Evolutionary conservation across 768 basidiomycete species (phyloP).

Genomic region (Auriculariales sp.): DNA sequence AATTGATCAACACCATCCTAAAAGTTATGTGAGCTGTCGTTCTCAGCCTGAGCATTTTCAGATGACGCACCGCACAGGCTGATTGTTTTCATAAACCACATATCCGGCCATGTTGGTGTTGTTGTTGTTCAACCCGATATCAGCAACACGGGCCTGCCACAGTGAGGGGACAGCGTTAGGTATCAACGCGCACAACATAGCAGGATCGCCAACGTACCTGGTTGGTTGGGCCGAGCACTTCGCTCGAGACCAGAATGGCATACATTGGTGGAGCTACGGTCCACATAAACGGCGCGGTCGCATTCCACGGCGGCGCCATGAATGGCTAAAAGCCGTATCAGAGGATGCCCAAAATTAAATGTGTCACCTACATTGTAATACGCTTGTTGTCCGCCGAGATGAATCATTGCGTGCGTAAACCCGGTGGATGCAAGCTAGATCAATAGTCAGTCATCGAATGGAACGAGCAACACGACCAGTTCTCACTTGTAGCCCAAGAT

Average conservation of each 20-base stretch:
- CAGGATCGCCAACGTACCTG: no score
- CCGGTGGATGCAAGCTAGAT: constrained; percentile 42
- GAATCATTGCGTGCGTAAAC: constrained; percentile 33
- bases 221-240: constrained; percentile 50
- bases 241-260: constrained; percentile 53
- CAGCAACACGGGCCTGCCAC: constrained; percentile 50
- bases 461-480: neutral
- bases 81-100: constrained; percentile 60
- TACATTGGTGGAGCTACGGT: constrained; percentile 66
- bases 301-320: constrained; percentile 31
- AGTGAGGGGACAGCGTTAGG: no score
- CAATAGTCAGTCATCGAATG: neutral
- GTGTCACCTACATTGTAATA: constrained; percentile 41
- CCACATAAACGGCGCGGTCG: constrained; percentile 26
- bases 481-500: constrained; percentile 26
- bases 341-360: neutral
- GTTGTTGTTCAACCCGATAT: constrained; percentile 38
- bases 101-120: constrained; percentile 48
- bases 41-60: no score
- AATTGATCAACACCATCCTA: constrained; percentile 65
- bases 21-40: no score
- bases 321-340: constrained; percentile 12
- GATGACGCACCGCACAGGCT: constrained; percentile 38
- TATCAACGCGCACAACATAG: no score
- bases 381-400: constrained; percentile 49